Evolutionary conservation across 768 basidiomycete genomes (phyloP).

Genomic region (Pleurotus eryngii): DNA sequence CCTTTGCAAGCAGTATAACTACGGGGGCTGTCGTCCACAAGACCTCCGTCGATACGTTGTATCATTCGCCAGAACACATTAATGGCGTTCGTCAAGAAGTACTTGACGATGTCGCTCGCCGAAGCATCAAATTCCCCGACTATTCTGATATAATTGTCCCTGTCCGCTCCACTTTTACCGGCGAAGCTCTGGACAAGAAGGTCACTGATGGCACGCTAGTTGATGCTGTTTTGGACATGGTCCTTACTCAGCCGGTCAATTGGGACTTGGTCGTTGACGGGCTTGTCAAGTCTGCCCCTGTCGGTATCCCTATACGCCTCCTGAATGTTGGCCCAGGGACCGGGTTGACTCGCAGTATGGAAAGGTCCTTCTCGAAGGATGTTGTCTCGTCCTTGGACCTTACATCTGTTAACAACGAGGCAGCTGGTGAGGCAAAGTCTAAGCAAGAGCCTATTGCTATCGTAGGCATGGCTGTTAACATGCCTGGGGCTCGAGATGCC

Average conservation of each 20-base stretch:
- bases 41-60: slow-evolving; percentile 47
- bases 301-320: slow-evolving; percentile 25
- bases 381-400: slow-evolving; percentile 18
- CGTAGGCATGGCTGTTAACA: slow-evolving; percentile 65
- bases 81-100: slow-evolving; percentile 34
- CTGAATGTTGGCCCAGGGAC: slow-evolving; percentile 50
- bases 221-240: slow-evolving; percentile 43
- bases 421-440: background rate
- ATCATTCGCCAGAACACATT: slow-evolving; percentile 41
- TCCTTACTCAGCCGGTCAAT: slow-evolving; percentile 48
- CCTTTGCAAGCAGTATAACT: slow-evolving; percentile 38
- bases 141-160: slow-evolving; percentile 44
- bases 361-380: slow-evolving; percentile 27
- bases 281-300: slow-evolving; percentile 20
- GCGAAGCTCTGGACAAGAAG: slow-evolving; percentile 28
- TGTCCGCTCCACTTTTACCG: slow-evolving; percentile 44
- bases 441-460: slow-evolving; percentile 55
- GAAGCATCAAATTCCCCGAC: slow-evolving; percentile 48
- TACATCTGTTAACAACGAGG: slow-evolving; percentile 9
- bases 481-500: slow-evolving; percentile 49
- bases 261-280: slow-evolving; percentile 44
- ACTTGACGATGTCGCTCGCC: slow-evolving; percentile 38
- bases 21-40: slow-evolving; percentile 33
- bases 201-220: slow-evolving; percentile 29
- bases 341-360: slow-evolving; percentile 33